These are phyloP conservation scores for Marasmius sp. DNA, from an alignment of 1,284 basidiomycete species.

Conservation along the genomic window DNA sequence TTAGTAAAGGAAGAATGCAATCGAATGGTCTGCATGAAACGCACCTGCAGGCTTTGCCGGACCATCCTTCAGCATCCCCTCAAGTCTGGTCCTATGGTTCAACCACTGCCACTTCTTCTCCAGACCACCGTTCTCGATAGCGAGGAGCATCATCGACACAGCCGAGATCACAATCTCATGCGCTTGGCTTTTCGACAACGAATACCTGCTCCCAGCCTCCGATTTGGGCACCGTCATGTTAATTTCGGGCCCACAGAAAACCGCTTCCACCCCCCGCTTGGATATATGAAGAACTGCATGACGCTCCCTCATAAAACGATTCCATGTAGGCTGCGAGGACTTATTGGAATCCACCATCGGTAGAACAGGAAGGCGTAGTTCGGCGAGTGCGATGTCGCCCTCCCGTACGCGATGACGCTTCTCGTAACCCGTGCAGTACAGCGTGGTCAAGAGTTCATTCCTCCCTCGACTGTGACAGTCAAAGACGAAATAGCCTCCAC, in stretches of 20 bases:
- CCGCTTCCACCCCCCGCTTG: constrained; percentile 19
- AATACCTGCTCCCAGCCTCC: constrained; percentile 8
- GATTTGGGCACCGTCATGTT: constrained; percentile 8
- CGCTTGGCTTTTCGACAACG: constrained; percentile 18
- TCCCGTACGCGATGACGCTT: constrained; percentile 11
- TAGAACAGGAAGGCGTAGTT: constrained; percentile 18
- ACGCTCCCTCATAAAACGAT: constrained; percentile 20
- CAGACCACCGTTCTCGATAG: constrained; percentile 20
- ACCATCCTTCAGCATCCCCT: background rate
- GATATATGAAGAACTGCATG: constrained; percentile 22
- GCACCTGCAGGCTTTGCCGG: background rate
- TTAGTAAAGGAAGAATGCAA: no score
- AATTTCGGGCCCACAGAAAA: constrained; percentile 17
- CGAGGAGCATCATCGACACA: constrained; percentile 15
- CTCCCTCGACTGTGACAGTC: constrained; percentile 15
- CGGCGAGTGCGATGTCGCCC: constrained; percentile 22
- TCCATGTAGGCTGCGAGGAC: constrained; percentile 10
- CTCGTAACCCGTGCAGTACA: constrained; percentile 25
- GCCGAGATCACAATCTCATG: constrained; percentile 19
- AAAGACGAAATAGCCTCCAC: constrained; percentile 23
- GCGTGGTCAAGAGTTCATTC: constrained; percentile 18
- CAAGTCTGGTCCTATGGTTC: background rate
- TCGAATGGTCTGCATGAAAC: background rate
- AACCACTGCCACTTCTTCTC: constrained; percentile 22
- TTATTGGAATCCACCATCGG: background rate